Percentiles rank a stretch among this genome's conserved stretches.
These are phyloP conservation scores for Chalciporus piperatus DNA, from an alignment of 768 basidiomycete genomes.

Conservation along the genomic window DNA sequence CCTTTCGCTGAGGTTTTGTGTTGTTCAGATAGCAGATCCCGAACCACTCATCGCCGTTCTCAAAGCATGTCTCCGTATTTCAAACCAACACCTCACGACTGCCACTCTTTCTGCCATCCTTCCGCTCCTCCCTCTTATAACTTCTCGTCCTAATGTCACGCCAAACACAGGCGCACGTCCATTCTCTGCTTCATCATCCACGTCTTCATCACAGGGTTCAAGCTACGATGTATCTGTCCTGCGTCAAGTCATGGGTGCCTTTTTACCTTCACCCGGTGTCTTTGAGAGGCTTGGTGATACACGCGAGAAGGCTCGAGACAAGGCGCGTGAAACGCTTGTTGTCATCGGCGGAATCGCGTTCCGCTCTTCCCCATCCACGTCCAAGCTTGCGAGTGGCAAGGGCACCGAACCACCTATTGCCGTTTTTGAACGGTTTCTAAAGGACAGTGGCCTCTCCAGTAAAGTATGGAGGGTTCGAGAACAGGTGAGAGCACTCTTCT, in stretches of 20 bases:
- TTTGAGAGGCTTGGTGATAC: slow-evolving; percentile 80
- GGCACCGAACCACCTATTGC: slow-evolving; percentile 64
- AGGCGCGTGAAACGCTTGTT: slow-evolving; percentile 75
- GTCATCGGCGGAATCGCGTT: slow-evolving; percentile 72
- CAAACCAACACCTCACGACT: slow-evolving; percentile 78
- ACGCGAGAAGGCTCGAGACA: slow-evolving; percentile 66
- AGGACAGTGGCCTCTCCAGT: slow-evolving; percentile 70
- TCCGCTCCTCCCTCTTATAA: slow-evolving; percentile 60
- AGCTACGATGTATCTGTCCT: slow-evolving; percentile 55
- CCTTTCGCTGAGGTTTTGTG: slow-evolving; percentile 12
- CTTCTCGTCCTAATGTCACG: slow-evolving; percentile 38
- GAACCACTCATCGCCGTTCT: slow-evolving; percentile 68
- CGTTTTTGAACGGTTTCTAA: slow-evolving; percentile 68
- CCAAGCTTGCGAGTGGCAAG: slow-evolving; percentile 52
- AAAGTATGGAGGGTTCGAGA: slow-evolving; percentile 87
- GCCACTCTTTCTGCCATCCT: slow-evolving; percentile 74
- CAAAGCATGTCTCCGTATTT: slow-evolving; percentile 71
- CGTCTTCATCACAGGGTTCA: slow-evolving; percentile 42
- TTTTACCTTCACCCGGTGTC: slow-evolving; percentile 73
- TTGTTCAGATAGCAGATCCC: slow-evolving; percentile 61
- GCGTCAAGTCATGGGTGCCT: slow-evolving; percentile 63
- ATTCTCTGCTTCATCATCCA: slow-evolving; percentile 53
- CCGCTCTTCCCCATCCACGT: slow-evolving; percentile 47
- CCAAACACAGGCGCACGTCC: slow-evolving; percentile 29
- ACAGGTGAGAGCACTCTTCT: slow-evolving; percentile 53